Percentiles rank a stretch among this genome's conserved stretches.
Conservation (phyloP, 2,329 filamentous ascomycete species). For the Phyllosticta citriasiana region DNA sequence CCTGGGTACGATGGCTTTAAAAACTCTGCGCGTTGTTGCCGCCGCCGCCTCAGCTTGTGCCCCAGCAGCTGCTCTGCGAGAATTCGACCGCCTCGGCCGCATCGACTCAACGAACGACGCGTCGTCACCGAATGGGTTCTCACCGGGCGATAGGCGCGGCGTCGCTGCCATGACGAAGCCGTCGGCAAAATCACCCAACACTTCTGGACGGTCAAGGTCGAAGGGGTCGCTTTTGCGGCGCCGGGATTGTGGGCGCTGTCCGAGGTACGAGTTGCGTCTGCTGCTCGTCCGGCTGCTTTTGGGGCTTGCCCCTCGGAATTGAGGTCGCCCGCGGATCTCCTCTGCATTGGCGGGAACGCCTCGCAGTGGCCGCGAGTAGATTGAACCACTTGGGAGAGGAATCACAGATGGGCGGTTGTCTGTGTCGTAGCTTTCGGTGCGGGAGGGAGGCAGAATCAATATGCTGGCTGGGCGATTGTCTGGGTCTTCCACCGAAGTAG, state of each 20-base stretch:
- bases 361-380: not conserved
- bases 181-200: slow-evolving; percentile 19
- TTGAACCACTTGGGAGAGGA: not conserved
- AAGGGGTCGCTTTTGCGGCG: slow-evolving; percentile 31
- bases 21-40: not conserved
- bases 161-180: not conserved
- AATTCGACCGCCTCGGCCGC: not conserved
- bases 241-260: slow-evolving; percentile 5
- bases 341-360: not conserved
- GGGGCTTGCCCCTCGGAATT: not conserved
- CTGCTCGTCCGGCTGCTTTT: not conserved
- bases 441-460: slow-evolving; percentile 2
- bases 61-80: not conserved
- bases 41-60: not conserved
- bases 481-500: not conserved
- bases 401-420: not conserved
- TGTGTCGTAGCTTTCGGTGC: not conserved
- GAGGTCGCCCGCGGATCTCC: not conserved
- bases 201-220: slow-evolving; percentile 30
- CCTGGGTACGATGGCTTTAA: not conserved
- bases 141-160: not conserved
- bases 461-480: not conserved
- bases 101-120: not conserved
- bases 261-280: not conserved
- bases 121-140: not conserved